phyloP scores from a whole-genome alignment of 2,329 filamentous ascomycete species.

The Niveomyces coronatus region DNA sequence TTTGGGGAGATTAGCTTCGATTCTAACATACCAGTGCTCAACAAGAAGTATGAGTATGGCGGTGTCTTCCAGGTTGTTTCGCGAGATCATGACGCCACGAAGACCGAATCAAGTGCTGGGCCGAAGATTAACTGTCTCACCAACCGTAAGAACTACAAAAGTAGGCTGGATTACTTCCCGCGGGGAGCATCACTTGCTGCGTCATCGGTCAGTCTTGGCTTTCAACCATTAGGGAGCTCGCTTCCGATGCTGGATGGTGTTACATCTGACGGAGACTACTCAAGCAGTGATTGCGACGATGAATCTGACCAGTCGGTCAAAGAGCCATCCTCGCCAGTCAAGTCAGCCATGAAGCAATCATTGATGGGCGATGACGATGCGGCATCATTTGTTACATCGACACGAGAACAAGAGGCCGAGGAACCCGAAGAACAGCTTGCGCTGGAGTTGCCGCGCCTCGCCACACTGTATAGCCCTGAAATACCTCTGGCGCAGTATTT shows the following conservation, averaged over 20 bases:
- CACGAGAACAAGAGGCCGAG: conserved; percentile 38
- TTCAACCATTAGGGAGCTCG: too few species aligned
- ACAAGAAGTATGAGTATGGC: conserved; percentile 48
- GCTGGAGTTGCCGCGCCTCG: conserved; percentile 38
- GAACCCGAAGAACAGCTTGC: conserved; percentile 37
- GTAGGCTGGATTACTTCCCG: conserved; percentile 20
- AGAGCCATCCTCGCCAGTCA: conserved; percentile 39
- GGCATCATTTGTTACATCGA: conserved; percentile 40
- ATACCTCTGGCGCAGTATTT: conserved; percentile 45
- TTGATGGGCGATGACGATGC: conserved; percentile 39
- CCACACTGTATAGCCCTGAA: conserved; percentile 38
- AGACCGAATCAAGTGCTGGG: conserved; percentile 23
- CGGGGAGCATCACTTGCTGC: conserved; percentile 2
- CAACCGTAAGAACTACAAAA: conserved; percentile 33
- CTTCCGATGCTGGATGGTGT: conserved; percentile 6
- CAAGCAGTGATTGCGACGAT: conserved; percentile 46
- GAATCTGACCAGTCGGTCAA: conserved; percentile 41
- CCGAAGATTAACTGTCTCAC: conserved; percentile 39
- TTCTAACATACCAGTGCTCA: conserved; percentile 40
- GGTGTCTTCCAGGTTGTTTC: conserved; percentile 40
- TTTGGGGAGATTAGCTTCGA: conserved; percentile 48
- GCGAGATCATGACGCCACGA: conserved; percentile 10
- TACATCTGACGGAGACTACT: conserved; percentile 25
- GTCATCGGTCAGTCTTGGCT: too few species aligned
- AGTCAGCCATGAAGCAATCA: conserved; percentile 32